These are phyloP conservation scores for Phellopilus nigrolimitatus DNA, from an alignment of 1,284 basidiomycete genomes.

Conservation along the genomic window DNA sequence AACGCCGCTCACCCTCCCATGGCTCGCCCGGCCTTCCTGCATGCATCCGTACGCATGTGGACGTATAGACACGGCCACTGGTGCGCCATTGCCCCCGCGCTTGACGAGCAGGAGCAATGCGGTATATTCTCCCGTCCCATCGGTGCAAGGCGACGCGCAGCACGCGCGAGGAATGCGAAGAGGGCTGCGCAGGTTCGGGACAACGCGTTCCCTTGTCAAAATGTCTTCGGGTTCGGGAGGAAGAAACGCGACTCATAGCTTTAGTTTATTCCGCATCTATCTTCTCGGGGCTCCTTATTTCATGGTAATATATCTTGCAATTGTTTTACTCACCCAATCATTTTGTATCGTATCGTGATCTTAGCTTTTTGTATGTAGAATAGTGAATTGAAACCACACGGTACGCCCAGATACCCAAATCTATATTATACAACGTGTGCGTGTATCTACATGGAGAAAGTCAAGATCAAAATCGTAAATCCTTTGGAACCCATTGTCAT, in stretches of 20 bases:
- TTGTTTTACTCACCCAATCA: too few relatives aligned
- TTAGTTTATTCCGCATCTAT: background rate
- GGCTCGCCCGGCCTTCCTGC: constrained; percentile 23
- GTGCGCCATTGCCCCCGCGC: constrained; percentile 42
- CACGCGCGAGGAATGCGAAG: constrained; percentile 3
- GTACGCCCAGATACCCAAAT: too few relatives aligned
- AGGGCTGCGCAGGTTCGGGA: background rate
- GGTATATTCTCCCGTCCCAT: constrained; percentile 37
- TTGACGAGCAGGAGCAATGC: constrained; percentile 43
- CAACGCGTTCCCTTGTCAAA: constrained; percentile 1
- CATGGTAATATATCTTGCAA: constrained; percentile 1
- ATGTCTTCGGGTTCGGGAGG: constrained; percentile 7
- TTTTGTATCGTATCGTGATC: background rate
- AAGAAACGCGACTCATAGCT: constrained; percentile 12
- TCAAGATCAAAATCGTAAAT: background rate
- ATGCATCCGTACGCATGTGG: constrained; percentile 35
- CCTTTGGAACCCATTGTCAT: background rate
- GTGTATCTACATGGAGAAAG: background rate
- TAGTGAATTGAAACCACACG: background rate
- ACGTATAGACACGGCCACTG: constrained; percentile 49
- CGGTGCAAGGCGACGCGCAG: constrained; percentile 23
- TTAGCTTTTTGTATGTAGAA: background rate
- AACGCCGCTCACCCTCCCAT: constrained; percentile 46
- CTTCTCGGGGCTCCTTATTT: background rate
- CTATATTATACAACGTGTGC: too few relatives aligned